phyloP scores from a whole-genome alignment of 208 protist species.

The Eutreptiella sp. region DNA sequence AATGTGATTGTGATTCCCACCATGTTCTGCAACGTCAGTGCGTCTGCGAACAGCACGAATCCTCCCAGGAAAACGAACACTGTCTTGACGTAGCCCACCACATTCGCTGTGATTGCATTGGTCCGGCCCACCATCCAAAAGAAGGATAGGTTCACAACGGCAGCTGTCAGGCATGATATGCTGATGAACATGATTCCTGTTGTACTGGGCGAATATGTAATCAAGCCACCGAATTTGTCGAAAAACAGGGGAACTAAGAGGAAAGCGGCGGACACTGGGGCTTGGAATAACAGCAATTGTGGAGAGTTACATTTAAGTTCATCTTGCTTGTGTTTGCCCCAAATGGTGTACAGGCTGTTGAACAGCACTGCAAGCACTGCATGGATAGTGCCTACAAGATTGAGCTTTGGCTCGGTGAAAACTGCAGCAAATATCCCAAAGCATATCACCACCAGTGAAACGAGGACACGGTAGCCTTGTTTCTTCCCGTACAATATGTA shows the following conservation, averaged over 20 bases:
- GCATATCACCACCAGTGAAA: conserved; percentile 63
- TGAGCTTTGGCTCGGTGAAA: conserved; percentile 54
- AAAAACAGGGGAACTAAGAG: conserved; percentile 52
- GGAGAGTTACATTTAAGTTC: conserved; percentile 60
- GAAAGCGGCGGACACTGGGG: conserved; percentile 59
- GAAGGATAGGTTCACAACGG: conserved; percentile 77
- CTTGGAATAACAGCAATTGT: conserved; percentile 78
- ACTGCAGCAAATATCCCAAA: conserved; percentile 63
- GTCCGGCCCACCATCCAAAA: conserved; percentile 69
- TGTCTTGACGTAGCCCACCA: conserved; percentile 71
- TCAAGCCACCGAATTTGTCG: conserved; percentile 46
- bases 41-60: conserved; percentile 46
- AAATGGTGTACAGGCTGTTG: conserved; percentile 80
- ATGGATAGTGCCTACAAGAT: conserved; percentile 52
- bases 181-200: conserved; percentile 57
- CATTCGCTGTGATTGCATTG: conserved; percentile 68
- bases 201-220: conserved; percentile 42
- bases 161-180: conserved; percentile 66
- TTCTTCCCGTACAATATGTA: conserved; percentile 44
- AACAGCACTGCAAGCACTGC: conserved; percentile 54
- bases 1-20: conserved; percentile 53
- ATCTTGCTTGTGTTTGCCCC: conserved; percentile 72
- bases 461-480: conserved; percentile 40
- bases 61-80: conserved; percentile 57
- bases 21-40: conserved; percentile 35